phyloP scores from a whole-genome alignment of 2,329 filamentous ascomycete species.

The Alternaria brassicicola region DNA sequence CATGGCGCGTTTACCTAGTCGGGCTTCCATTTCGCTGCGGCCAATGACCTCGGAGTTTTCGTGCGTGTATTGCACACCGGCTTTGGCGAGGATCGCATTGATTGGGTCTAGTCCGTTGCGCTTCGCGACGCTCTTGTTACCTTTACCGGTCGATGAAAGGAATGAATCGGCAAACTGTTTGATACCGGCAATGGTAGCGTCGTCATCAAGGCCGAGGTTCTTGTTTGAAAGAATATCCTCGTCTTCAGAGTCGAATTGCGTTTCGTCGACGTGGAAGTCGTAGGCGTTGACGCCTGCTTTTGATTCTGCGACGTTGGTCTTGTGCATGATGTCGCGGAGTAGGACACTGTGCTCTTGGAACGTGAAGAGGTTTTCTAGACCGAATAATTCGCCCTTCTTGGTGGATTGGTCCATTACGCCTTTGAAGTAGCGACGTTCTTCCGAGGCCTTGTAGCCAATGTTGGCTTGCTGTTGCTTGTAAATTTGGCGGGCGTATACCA shows the following conservation, averaged over 20 bases:
- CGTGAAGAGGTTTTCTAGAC: conserved; percentile 82
- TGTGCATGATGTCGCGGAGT: conserved; percentile 94
- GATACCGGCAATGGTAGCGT: conserved; percentile 63
- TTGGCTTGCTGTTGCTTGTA: conserved; percentile 99
- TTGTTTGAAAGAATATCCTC: conserved; percentile 39
- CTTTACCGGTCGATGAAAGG: conserved; percentile 35
- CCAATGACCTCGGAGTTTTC: conserved; percentile 96
- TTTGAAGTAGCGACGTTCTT: conserved; percentile 92
- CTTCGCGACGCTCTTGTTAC: conserved; percentile 47
- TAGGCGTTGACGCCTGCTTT: conserved; percentile 81
- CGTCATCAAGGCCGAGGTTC: conserved; percentile 35
- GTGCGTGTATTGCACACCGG: conserved; percentile 93
- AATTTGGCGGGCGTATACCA: conserved; percentile 94
- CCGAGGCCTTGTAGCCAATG: conserved; percentile 92
- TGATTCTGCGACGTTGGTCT: conserved; percentile 95
- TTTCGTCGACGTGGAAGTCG: conserved; percentile 65
- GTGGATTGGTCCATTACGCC: conserved; percentile 84
- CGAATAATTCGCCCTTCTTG: conserved; percentile 93
- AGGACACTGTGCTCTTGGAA: conserved; percentile 81
- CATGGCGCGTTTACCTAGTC: conserved; percentile 77
- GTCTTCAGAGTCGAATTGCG: conserved; percentile 36
- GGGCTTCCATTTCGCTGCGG: conserved; percentile 86
- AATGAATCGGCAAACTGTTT: conserved; percentile 52
- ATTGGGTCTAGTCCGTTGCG: conserved; percentile 71
- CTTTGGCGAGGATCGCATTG: conserved; percentile 84